Base-by-base conservation (phyloP, 1,284 basidiomycete species). In the Rhodofomes roseus region DNA sequence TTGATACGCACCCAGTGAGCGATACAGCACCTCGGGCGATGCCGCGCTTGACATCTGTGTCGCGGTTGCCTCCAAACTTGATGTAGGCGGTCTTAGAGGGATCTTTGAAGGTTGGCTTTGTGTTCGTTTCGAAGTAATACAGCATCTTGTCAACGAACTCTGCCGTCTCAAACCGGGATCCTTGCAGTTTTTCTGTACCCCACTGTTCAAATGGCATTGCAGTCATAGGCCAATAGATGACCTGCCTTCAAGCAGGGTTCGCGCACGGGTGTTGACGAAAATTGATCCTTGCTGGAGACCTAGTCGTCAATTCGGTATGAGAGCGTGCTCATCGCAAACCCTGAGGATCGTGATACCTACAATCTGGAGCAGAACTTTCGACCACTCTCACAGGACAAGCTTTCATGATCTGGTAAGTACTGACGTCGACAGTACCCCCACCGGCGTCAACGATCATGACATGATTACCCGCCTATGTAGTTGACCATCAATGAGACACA, bases 41-140 rank as follows among this genome's bases (percentile, higher is more conserved):
- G 16, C 20, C 43, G 16, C 8, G 22, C 31, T 56, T 31, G 16
- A 46, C 55, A 36, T 56, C 55, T 1, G 27, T 56, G 23, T 56
- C 55, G 5, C 43, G 41, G 4, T 20, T 29, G 3, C 56, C 46
- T 2, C 34, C 46, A 36, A 57, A 57, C 27, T 40, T 51, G 27
- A 57, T 25, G 9, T 40, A 39, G 1, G 44, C 51, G 1, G 56
- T 36, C 37, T 57, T 57, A n/a, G 43, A 27, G 1, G 36, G 1
- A 16, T 57, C 56, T 39, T 46, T 37, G 46, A 57, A 57, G 5
- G 56, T 57, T 5, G 56, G 56, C 46, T 57, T 57, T 8, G 56
- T 34, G 1, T 3, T 14, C 3, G 22, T 20, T 23, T 57, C 56
- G 37, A 57, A 57, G 12, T 22, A n/a, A 1, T 57, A 29, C 6